Percentiles rank a stretch among this genome's conserved stretches.
Evolutionary conservation across 305 asterid species (phyloP).

Genomic region (Fraxinus albicans): DNA sequence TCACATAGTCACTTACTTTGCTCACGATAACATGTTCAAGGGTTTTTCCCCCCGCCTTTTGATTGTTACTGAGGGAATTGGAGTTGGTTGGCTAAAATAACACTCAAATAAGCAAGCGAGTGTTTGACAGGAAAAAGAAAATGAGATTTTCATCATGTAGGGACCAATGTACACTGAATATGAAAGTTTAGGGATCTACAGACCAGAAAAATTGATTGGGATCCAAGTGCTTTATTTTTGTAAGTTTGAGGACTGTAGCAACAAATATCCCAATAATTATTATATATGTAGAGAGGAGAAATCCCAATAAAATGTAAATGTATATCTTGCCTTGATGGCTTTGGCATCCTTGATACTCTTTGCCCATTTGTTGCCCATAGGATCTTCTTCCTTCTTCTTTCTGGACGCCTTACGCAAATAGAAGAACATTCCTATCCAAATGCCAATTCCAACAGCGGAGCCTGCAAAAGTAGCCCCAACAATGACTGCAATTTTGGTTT

Average conservation of each 20-base stretch:
- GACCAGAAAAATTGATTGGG: neutral
- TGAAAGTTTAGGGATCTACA: neutral
- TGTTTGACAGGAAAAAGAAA: neutral
- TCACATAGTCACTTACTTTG: neutral
- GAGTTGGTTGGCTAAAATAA: neutral
- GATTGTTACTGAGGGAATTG: neutral
- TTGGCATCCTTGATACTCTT: constrained; percentile 57
- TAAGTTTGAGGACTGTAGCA: no score
- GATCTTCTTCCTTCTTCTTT: constrained; percentile 54
- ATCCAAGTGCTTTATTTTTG: neutral
- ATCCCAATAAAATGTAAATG: neutral
- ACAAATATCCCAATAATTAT: no score
- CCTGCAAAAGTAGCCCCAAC: constrained; percentile 51
- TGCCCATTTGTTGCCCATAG: constrained; percentile 61
- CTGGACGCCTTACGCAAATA: constrained; percentile 35
- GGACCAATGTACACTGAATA: neutral
- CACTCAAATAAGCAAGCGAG: neutral
- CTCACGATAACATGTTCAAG: neutral
- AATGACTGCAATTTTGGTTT: constrained; percentile 28
- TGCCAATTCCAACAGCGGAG: constrained; percentile 22
- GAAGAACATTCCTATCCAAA: constrained; percentile 33
- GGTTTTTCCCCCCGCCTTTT: neutral
- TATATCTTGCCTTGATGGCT: constrained; percentile 51
- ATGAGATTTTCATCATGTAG: neutral
- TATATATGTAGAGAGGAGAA: no score